Evolutionary conservation across 2,329 filamentous ascomycete species (phyloP), one percentile per base, ranked within the genome.

Genomic region (Penicillium janthinellum): DNA sequence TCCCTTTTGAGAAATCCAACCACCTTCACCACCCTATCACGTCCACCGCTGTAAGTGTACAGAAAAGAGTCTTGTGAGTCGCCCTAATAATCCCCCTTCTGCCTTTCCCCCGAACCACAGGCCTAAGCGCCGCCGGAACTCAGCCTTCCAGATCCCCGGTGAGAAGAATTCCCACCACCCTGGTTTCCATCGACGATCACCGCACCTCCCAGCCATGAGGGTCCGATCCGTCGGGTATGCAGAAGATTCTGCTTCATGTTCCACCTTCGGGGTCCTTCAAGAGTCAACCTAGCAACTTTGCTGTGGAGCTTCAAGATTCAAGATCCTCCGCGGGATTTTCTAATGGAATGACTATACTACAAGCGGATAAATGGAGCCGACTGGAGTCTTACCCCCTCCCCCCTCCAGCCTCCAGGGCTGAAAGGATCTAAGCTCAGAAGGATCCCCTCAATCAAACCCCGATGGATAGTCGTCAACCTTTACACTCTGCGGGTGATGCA

Each of bases 161-260:
- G 52, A 38, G 15, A 15, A 25, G 34, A 15, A 20, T 37, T 54
- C 59, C 62, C 60, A 45, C 55, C 51, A 53, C 37, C 59, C 52
- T 61, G 60, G 61, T 57, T 22, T 31, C 12, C 50, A 37, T 15
- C 44, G 56, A 41, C 17, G 50, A 54, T 58, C 56, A 54, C 44
- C 25, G 41, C 50, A 53, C 37, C 8, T 35, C 22, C 38, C 20
- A 34, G 37, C 50, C 50, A 41, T 31, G 25, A 53, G 37, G n/a
- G 22, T 14, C 50, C 37, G 14, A 12, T n/a, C 15, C n/a, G 7
- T 50, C 34, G n/a, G 47, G 17, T 35, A 50, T 37, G 34, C 34
- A 37, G n/a, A 50, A 20, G 31, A 37, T 17, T 28, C 17, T 12
- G 7, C 54, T 31, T 56, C 35, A 31, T 48, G 20, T n/a, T 35